Evolutionary conservation across 1,284 basidiomycete species (phyloP).

Genomic region (Boletellus deceptivus): DNA sequence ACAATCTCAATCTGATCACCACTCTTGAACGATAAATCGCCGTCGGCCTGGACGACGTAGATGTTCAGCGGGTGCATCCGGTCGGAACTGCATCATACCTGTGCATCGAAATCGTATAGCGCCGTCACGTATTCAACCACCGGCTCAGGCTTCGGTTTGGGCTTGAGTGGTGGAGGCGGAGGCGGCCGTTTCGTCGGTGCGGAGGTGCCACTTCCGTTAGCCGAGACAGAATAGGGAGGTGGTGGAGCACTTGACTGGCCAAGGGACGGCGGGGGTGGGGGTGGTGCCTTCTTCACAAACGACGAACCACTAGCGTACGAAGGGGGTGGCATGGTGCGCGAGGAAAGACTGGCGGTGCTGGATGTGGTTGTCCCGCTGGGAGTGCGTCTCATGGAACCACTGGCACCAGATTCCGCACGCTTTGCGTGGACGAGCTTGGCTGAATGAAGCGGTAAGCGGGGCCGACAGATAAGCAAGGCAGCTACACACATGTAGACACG

Average conservation of each 20-base stretch:
- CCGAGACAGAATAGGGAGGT: constrained; percentile 42
- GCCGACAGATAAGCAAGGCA: neutral
- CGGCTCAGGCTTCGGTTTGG: constrained; percentile 69
- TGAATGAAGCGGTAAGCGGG: constrained; percentile 28
- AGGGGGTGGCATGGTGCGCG: constrained; percentile 37
- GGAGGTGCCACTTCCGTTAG: constrained; percentile 13
- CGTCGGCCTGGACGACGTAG: constrained; percentile 67
- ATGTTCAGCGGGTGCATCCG: neutral
- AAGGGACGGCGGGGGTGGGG: constrained; percentile 39
- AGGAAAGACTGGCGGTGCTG: constrained; percentile 43
- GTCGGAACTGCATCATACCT: constrained; percentile 40
- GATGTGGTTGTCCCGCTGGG: constrained; percentile 35
- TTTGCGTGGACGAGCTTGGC: constrained; percentile 63
- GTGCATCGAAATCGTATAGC: constrained; percentile 92
- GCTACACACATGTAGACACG: constrained; percentile 73
- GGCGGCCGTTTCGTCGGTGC: constrained; percentile 72
- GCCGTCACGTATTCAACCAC: constrained; percentile 82
- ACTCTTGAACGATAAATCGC: constrained; percentile 87
- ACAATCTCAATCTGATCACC: constrained; percentile 96
- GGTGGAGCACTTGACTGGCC: constrained; percentile 47
- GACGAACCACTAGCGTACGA: constrained; percentile 42
- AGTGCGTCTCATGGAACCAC: constrained; percentile 41
- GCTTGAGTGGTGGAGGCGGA: constrained; percentile 85
- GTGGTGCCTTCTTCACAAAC: constrained; percentile 45
- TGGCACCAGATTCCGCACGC: constrained; percentile 38